Conservation (phyloP, 1,284 basidiomycete genomes). For the Boletus mariae region DNA sequence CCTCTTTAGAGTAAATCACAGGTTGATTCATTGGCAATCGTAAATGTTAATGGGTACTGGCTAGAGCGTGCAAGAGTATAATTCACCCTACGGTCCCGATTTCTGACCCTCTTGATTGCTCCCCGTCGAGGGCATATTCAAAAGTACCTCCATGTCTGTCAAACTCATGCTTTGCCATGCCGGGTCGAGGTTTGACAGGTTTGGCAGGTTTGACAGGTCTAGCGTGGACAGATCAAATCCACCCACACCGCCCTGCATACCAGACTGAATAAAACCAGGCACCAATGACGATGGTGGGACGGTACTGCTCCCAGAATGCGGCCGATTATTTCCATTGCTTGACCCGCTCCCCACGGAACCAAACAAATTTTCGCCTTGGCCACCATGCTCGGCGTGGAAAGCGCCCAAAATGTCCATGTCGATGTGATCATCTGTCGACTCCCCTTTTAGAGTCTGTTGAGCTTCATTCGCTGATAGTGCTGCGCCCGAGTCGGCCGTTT, state of each 20-base stretch:
- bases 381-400: constrained; percentile 19
- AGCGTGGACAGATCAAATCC: constrained; percentile 40
- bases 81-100: constrained; percentile 11
- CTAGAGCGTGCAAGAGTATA: background rate
- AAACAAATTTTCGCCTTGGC: constrained; percentile 23
- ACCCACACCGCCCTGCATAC: constrained; percentile 17
- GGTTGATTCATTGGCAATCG: constrained; percentile 5
- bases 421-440: constrained; percentile 16
- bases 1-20: constrained; percentile 4
- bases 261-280: constrained; percentile 33
- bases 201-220: constrained; percentile 46
- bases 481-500: constrained; percentile 15
- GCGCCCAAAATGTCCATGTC: constrained; percentile 31
- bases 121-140: constrained; percentile 25
- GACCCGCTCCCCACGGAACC: constrained; percentile 18
- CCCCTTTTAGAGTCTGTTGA: constrained; percentile 12
- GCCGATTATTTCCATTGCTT: constrained; percentile 10
- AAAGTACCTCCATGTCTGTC: constrained; percentile 33
- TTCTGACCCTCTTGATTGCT: constrained; percentile 29
- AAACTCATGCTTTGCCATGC: constrained; percentile 34
- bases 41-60: constrained; percentile 1
- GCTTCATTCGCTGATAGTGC: constrained; percentile 16
- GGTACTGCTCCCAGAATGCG: constrained; percentile 23
- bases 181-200: constrained; percentile 40
- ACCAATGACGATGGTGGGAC: constrained; percentile 38